Conservation (phyloP, 1,284 basidiomycete genomes). For the Ustilago vetiveriae region DNA sequence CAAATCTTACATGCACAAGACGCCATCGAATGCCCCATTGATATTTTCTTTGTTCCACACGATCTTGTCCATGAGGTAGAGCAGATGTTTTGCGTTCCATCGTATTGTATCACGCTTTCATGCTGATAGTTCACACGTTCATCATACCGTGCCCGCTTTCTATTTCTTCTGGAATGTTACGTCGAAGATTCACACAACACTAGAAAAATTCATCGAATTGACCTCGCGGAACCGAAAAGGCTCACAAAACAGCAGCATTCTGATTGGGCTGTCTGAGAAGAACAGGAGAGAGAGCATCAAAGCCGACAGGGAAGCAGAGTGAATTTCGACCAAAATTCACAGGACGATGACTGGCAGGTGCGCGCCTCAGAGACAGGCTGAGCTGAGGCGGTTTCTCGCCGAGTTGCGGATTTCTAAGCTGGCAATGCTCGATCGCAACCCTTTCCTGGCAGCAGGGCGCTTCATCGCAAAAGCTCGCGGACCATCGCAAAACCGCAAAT, state of each 20-base stretch:
- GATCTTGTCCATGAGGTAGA: too few species aligned
- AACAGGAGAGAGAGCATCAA: too few species aligned
- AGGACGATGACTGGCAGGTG: slow-evolving; percentile 18
- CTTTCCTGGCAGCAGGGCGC: slow-evolving; percentile 3
- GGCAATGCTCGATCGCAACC: slow-evolving; percentile 10
- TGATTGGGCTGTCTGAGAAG: slow-evolving; percentile 39
- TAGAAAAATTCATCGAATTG: too few species aligned
- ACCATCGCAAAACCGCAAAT: slow-evolving; percentile 27
- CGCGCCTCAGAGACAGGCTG: slow-evolving; percentile 9
- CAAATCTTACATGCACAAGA: too few species aligned
- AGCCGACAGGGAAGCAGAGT: neutral
- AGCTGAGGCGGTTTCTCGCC: slow-evolving; percentile 2
- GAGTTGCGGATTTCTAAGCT: slow-evolving; percentile 4
- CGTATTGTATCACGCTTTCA: too few species aligned
- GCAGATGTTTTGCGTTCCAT: too few species aligned
- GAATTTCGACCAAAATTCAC: slow-evolving; percentile 13
- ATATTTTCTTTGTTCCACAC: too few species aligned
- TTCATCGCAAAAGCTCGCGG: slow-evolving; percentile 11
- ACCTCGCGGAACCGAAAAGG: slow-evolving; percentile 27
- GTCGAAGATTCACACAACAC: too few species aligned
- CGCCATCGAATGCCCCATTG: too few species aligned
- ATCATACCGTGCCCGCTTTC: too few species aligned
- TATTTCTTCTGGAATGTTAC: too few species aligned
- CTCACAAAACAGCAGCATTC: slow-evolving; percentile 22
- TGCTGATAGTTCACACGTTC: too few species aligned